Evolutionary conservation across 169 alveolate genomes (phyloP).

Genomic region (Plasmodium berghei): DNA sequence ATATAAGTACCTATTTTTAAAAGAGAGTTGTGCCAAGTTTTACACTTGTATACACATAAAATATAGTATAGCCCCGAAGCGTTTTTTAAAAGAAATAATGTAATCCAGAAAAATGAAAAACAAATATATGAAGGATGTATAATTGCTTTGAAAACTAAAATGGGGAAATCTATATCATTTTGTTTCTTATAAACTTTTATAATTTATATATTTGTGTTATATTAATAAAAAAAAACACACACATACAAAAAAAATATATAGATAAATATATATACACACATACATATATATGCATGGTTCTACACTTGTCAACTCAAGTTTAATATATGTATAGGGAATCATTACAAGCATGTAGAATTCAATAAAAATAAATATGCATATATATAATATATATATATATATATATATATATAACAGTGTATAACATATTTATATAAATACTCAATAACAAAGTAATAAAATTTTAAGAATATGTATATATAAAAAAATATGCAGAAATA

Average conservation of each 20-base stretch:
- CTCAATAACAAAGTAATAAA: conserved; percentile 2
- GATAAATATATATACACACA: conserved; percentile 12
- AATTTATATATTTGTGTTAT: conserved; percentile 5
- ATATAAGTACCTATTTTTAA: no score
- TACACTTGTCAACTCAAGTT: conserved; percentile 20
- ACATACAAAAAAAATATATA: conserved; percentile 34
- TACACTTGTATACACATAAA: no score
- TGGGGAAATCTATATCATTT: no score
- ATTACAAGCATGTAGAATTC: conserved; percentile 36
- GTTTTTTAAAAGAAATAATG: no score
- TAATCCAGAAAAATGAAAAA: no score
- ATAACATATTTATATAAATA: neutral
- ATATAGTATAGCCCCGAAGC: no score
- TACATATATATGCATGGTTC: conserved; percentile 3
- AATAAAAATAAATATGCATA: conserved; percentile 11
- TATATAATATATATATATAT: conserved; percentile 10
- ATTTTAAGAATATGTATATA: conserved; percentile 1
- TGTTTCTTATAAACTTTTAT: no score
- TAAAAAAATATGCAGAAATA: neutral
- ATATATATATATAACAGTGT: neutral
- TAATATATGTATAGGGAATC: conserved; percentile 37
- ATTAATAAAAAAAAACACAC: conserved; percentile 48
- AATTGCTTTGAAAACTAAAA: no score
- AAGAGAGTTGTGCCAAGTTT: no score
- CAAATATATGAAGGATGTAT: no score